Evolutionary conservation across 2,329 filamentous ascomycete genomes (phyloP).

Genomic region (Phyllosticta capitalensis): DNA sequence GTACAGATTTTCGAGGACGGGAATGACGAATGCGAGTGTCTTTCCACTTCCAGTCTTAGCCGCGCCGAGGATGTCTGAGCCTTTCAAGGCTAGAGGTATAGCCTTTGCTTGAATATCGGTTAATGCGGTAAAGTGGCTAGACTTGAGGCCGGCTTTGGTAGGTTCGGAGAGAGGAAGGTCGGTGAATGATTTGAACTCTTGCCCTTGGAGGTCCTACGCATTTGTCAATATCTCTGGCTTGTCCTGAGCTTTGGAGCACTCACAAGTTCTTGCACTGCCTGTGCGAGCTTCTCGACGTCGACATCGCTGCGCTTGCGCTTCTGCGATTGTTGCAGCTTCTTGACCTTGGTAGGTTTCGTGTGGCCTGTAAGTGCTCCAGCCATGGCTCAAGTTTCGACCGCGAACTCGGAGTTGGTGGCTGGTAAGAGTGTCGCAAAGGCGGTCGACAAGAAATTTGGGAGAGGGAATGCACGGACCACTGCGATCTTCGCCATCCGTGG

Average conservation of each 20-base stretch:
- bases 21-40: slow-evolving; percentile 85
- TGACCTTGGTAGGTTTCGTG: slow-evolving; percentile 45
- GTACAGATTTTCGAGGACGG: slow-evolving; percentile 87
- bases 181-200: slow-evolving; percentile 59
- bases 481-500: not conserved
- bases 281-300: slow-evolving; percentile 38
- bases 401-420: not conserved
- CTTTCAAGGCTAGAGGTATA: slow-evolving; percentile 79
- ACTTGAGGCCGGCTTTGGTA: slow-evolving; percentile 68
- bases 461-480: not conserved
- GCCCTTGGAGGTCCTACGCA: slow-evolving; percentile 50
- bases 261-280: slow-evolving; percentile 35
- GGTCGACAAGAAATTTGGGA: slow-evolving; percentile 8
- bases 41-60: slow-evolving; percentile 95
- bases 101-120: slow-evolving; percentile 88
- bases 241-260: slow-evolving; percentile 4
- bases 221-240: slow-evolving; percentile 13
- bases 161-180: slow-evolving; percentile 78
- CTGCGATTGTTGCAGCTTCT: slow-evolving; percentile 41
- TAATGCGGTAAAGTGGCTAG: slow-evolving; percentile 78
- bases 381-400: slow-evolving; percentile 1
- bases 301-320: slow-evolving; percentile 47
- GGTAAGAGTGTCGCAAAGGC: not conserved
- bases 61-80: slow-evolving; percentile 80
- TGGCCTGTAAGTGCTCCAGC: slow-evolving; percentile 30